Evolutionary conservation across 371 early-diverging fungal species (phyloP).

Genomic region (Mortierella polycephala): DNA sequence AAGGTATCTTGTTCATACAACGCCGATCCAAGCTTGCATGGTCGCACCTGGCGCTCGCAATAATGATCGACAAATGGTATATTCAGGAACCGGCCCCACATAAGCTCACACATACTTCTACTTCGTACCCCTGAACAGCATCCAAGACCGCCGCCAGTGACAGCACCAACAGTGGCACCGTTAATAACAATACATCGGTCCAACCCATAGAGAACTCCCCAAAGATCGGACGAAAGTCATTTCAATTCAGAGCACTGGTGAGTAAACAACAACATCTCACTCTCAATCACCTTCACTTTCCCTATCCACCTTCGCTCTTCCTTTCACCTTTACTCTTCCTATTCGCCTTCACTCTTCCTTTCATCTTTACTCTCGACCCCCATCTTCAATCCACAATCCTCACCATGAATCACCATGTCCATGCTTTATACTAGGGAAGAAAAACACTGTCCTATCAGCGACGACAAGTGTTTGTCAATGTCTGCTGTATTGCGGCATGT

Average conservation of each 20-base stretch:
- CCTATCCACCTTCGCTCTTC: not conserved
- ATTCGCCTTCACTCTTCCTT: not conserved
- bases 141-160: conserved; percentile 11
- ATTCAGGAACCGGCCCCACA: not conserved
- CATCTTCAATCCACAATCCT: too few relatives aligned
- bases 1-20: not conserved
- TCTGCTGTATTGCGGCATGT: conserved; percentile 75
- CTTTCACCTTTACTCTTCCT: not conserved
- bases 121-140: not conserved
- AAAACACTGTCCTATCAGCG: conserved; percentile 76
- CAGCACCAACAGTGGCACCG: conserved; percentile 7
- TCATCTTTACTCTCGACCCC: not conserved
- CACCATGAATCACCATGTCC: not conserved
- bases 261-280: not conserved
- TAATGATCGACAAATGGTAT: not conserved
- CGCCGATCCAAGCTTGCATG: too few relatives aligned
- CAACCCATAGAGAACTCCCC: conserved; percentile 28
- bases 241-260: conserved; percentile 58
- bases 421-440: conserved; percentile 46
- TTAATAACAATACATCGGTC: not conserved
- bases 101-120: too few relatives aligned
- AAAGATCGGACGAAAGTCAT: conserved; percentile 48
- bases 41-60: too few relatives aligned
- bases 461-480: conserved; percentile 75
- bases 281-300: not conserved